Base-by-base conservation (phyloP, 768 basidiomycete genomes). In the Lactifluus volemus region DNA sequence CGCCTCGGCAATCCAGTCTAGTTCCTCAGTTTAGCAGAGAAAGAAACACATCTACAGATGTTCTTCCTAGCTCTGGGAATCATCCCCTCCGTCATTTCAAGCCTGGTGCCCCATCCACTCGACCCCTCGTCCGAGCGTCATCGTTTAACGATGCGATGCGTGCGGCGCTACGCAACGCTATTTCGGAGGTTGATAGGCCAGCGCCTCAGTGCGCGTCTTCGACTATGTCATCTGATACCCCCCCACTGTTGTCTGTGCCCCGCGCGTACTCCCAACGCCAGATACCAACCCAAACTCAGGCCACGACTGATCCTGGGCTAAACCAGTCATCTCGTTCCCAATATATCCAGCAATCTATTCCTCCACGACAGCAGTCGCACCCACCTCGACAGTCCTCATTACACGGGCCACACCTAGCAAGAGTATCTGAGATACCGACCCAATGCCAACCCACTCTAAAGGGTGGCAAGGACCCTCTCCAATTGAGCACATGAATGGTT, bases 81-180 rank as follows among this genome's bases (percentile, higher is more conserved):
- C 51, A 15, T 25, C 3, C 45, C 32, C 7, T 30, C 32, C 41
- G 30, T 36, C 55, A 53, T 7, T 5, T 38, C 47, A 53, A 39
- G 15, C 56, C 56, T 25, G 45, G 19, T 49, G n/a, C 29, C 29
- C 7, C 56, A 15, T 45, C 39, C 51, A 10, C 47, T 4, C 49
- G 12, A 4, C 3, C 61, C 30, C 47, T 62, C 38, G 9, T 56
- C 30, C 56, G 61, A 25, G 14, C 56, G 4, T 58, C 61, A 11
- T 62, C 61, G 1, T 58, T 62, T 30, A 58, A n/a, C 30, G 51
- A 62, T 25, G 19, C 30, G 5, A 62, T 62, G 55, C 61, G 61
- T 9, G 51, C 51, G 5, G 61, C 61, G 3, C 32, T 62, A 21
- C 56, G 56, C 9, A 53, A 34, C 30, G 61, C 61, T 19, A 12